Percentiles rank a stretch among this genome's conserved stretches.
Evolutionary conservation across 805 yeast genomes (phyloP).

Genomic region (Nakazawaea wyomingensis): DNA sequence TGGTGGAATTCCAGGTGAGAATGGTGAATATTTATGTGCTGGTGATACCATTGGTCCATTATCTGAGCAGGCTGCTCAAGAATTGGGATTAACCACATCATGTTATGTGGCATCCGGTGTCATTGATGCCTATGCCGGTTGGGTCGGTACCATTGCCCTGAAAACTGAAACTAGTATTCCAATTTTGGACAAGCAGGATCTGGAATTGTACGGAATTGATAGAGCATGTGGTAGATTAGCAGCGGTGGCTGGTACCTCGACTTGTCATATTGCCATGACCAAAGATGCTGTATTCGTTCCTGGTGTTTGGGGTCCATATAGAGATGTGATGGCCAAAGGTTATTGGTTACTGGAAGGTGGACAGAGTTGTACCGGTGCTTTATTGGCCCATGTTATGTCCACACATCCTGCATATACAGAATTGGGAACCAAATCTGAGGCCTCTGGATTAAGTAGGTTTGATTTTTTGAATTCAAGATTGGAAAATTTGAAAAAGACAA

Average conservation of each 20-base stretch:
- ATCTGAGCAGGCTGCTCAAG: conserved; percentile 61
- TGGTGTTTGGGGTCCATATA: conserved; percentile 99
- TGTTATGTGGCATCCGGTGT: conserved; percentile 93
- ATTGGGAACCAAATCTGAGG: conserved; percentile 60
- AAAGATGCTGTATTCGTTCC: conserved; percentile 81
- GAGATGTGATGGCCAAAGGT: conserved; percentile 85
- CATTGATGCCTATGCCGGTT: conserved; percentile 97
- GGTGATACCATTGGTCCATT: conserved; percentile 86
- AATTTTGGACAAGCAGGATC: conserved; percentile 44
- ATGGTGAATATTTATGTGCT: conserved; percentile 75
- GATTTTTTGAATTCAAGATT: conserved; percentile 76
- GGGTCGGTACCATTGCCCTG: conserved; percentile 98
- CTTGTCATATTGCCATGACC: conserved; percentile 90
- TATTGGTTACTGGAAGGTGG: conserved; percentile 99
- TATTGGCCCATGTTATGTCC: conserved; percentile 79
- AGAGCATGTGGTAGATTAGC: conserved; percentile 82
- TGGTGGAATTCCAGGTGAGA: conserved; percentile 77
- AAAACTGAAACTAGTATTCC: conserved; percentile 58
- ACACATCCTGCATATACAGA: conserved; percentile 86
- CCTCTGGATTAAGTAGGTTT: conserved; percentile 67
- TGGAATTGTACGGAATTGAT: conserved; percentile 41
- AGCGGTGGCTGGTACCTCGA: conserved; percentile 97
- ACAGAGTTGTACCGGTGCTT: conserved; percentile 96
- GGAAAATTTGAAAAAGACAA: conserved; percentile 56
- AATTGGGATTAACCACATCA: conserved; percentile 73